These are phyloP conservation scores for Triticum monococcum DNA, from an alignment of 176 grass and related monocot species.

Conservation along the genomic window DNA sequence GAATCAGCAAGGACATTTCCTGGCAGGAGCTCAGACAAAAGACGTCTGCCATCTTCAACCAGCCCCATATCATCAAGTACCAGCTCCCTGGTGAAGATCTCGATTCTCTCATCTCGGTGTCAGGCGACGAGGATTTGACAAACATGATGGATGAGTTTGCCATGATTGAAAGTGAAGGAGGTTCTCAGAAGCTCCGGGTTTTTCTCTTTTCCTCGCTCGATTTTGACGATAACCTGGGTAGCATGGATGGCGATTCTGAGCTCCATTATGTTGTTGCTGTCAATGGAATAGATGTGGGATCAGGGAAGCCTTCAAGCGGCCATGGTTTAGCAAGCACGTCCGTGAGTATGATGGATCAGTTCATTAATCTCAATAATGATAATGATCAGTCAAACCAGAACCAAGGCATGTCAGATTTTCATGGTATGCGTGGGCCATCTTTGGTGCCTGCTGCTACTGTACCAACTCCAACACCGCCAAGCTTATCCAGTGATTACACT, in stretches of 20 bases:
- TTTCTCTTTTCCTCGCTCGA: slow-evolving; percentile 81
- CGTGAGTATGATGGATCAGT: slow-evolving; percentile 59
- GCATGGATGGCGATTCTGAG: slow-evolving; percentile 86
- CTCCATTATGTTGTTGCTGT: slow-evolving; percentile 89
- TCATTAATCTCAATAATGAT: slow-evolving; percentile 66
- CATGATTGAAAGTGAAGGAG: slow-evolving; percentile 62
- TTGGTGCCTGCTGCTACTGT: slow-evolving; percentile 27
- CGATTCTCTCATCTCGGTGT: neutral
- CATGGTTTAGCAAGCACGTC: slow-evolving; percentile 57
- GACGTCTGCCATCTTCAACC: slow-evolving; percentile 62
- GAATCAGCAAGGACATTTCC: slow-evolving; percentile 65
- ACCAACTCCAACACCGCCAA: slow-evolving; percentile 19
- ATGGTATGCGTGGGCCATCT: slow-evolving; percentile 27
- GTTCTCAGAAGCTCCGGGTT: slow-evolving; percentile 83
- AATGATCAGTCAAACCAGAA: slow-evolving; percentile 37
- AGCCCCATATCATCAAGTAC: slow-evolving; percentile 70
- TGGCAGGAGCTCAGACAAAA: slow-evolving; percentile 85
- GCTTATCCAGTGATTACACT: slow-evolving; percentile 42
- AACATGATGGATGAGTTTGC: slow-evolving; percentile 40
- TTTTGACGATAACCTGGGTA: slow-evolving; percentile 82
- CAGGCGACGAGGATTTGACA: neutral
- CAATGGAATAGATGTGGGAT: slow-evolving; percentile 69
- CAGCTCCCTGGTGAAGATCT: slow-evolving; percentile 16
- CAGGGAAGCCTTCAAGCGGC: slow-evolving; percentile 52
- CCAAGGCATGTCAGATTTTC: slow-evolving; percentile 40